Evolutionary conservation across 352 stramenopile genomes (phyloP).

Genomic region (Globisporangium solare): DNA sequence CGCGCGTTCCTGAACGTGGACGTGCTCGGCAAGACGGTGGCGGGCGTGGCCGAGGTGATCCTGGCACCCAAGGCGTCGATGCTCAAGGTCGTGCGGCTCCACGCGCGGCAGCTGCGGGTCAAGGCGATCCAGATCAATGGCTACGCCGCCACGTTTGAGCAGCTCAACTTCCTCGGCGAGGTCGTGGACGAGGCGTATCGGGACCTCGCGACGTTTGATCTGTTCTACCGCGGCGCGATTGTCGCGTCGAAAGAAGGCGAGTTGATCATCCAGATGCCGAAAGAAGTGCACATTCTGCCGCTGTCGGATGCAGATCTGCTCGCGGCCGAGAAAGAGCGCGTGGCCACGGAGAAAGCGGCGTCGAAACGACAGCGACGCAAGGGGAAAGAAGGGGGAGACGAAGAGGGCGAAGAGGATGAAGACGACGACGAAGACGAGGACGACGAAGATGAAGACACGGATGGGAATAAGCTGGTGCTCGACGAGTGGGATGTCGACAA

Average conservation of each 20-base stretch:
- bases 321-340: conserved; percentile 11
- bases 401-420: conserved; percentile 28
- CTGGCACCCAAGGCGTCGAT: conserved; percentile 52
- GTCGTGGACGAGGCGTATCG: conserved; percentile 78
- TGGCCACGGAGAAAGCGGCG: conserved; percentile 10
- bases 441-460: conserved; percentile 28
- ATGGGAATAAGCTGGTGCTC: conserved; percentile 31
- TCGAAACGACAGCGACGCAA: conserved; percentile 12
- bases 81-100: conserved; percentile 58
- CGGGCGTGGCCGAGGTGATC: conserved; percentile 66
- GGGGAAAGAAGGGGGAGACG: conserved; percentile 31
- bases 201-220: conserved; percentile 74
- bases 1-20: conserved; percentile 73
- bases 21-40: conserved; percentile 54
- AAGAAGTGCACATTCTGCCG: conserved; percentile 48
- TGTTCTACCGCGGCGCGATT: conserved; percentile 83
- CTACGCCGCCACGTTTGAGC: conserved; percentile 57
- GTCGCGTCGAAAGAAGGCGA: conserved; percentile 83
- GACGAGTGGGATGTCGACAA: conserved; percentile 71
- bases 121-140: conserved; percentile 51
- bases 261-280: conserved; percentile 68
- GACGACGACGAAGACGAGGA: conserved; percentile 37
- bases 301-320: conserved; percentile 20
- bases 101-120: conserved; percentile 72
- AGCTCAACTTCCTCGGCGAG: conserved; percentile 73